These are phyloP conservation scores for Fusarium sp. DNA, from an alignment of 2,329 filamentous ascomycete genomes.

Conservation along the genomic window DNA sequence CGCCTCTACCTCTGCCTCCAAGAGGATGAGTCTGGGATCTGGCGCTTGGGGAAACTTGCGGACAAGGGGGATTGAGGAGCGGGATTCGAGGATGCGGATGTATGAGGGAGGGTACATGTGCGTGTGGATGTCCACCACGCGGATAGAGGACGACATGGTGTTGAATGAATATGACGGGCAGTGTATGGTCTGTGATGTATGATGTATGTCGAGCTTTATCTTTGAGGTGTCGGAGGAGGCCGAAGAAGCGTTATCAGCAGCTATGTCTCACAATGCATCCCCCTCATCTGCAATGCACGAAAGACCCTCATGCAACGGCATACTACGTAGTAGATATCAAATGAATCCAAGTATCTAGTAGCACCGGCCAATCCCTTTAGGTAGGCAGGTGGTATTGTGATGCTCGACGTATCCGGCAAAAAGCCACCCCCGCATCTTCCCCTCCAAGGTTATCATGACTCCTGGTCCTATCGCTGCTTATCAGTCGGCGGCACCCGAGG, in stretches of 20 bases:
- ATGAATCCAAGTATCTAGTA: neutral
- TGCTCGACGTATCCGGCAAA: neutral
- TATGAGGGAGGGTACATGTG: slow-evolving; percentile 77
- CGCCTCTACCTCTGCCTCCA: slow-evolving; percentile 62
- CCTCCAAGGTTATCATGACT: neutral
- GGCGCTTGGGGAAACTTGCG: slow-evolving; percentile 69
- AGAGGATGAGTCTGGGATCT: slow-evolving; percentile 75
- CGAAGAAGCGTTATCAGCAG: neutral
- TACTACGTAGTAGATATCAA: neutral
- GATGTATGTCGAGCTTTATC: neutral
- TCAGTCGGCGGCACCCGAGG: neutral
- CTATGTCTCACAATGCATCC: neutral
- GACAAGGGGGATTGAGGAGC: slow-evolving; percentile 76
- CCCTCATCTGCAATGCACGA: neutral
- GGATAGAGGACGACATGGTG: slow-evolving; percentile 51
- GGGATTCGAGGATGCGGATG: slow-evolving; percentile 69
- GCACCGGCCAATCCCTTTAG: neutral
- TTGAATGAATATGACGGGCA: neutral
- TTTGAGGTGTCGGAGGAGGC: neutral
- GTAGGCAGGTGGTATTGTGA: neutral
- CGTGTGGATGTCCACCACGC: slow-evolving; percentile 75
- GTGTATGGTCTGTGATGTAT: neutral
- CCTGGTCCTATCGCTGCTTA: neutral
- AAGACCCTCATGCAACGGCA: neutral
- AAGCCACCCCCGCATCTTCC: slow-evolving; percentile 5